Base-by-base conservation (phyloP, 2,329 filamentous ascomycete species). In the Pseudogymnoascus sp. region DNA sequence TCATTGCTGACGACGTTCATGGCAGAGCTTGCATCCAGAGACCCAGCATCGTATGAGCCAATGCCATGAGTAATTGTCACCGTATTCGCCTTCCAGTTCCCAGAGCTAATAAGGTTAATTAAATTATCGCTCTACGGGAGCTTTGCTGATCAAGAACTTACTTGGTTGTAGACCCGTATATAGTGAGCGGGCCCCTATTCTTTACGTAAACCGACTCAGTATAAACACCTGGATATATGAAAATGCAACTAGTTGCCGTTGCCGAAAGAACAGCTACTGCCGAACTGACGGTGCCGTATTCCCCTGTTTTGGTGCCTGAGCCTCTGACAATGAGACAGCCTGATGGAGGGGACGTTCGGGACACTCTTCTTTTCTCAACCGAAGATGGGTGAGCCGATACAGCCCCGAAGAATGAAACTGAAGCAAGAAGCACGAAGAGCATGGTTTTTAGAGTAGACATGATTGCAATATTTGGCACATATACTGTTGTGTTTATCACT, bases 141-240 rank as follows among this genome's bases (percentile, higher is more conserved):
- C 37, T 41, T 41, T 41, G n/a, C 37, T 41, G 6, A 41, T 41
- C 5, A 16, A 25, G 45, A 60, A 64, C 67, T 66, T 57, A 68
- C 67, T 78, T 73, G 43, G 70, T 71, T 1, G 83, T 83, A 69
- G 80, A 79, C 14, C 82, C 82, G 66, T 83, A 83, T 5, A 68
- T 34, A 4, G 62, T 66, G n/a, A 68, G 39, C 28, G 48, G 36
- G n/a, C 64, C 66, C 6, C 23, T 45, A 34, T 66, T 63, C 0
- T 51, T 57, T 67, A 85, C 78, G 10, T 77, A 80, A 31, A 85
- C 72, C 10, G 77, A 73, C 70, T 84, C 82, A 21, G 75, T 73
- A 75, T 85, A 85, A 41, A 79, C 83, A 3, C 83, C 82, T 34
- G 78, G 72, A 66, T 81, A 72, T 69, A 84, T 81, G 74, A 83